These are phyloP conservation scores for Curvularia verruculosa DNA, from an alignment of 2,329 filamentous ascomycete species.

Conservation along the genomic window DNA sequence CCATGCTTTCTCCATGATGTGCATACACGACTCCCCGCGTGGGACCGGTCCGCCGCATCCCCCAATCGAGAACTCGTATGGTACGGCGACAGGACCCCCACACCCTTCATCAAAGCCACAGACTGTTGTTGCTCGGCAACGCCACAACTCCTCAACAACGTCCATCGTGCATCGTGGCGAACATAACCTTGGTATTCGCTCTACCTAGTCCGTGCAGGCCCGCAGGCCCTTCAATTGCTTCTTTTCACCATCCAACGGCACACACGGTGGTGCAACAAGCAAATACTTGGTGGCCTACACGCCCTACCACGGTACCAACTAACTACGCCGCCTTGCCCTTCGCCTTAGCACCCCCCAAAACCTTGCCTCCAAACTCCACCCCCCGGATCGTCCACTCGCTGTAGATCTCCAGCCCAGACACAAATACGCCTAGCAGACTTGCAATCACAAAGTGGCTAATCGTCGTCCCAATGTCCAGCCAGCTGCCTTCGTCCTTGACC, in stretches of 20 bases:
- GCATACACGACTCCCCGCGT: background rate
- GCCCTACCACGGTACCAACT: background rate
- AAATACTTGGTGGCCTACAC: background rate
- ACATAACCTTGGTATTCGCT: background rate
- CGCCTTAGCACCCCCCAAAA: slow-evolving; percentile 11
- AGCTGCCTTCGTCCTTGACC: slow-evolving; percentile 93
- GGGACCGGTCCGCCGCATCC: background rate
- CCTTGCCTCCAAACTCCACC: slow-evolving; percentile 65
- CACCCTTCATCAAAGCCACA: background rate
- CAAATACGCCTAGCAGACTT: slow-evolving; percentile 86
- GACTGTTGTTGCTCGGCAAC: slow-evolving; percentile 16
- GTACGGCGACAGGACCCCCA: too few relatives aligned
- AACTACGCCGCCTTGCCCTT: slow-evolving; percentile 10
- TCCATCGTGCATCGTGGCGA: background rate
- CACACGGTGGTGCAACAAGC: background rate
- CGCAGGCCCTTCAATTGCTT: background rate
- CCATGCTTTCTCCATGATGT: background rate
- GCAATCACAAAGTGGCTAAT: slow-evolving; percentile 97
- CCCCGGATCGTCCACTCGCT: slow-evolving; percentile 84
- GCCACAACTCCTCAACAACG: slow-evolving; percentile 6
- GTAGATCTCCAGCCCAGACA: slow-evolving; percentile 82
- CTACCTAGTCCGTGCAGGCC: background rate
- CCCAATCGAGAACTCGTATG: too few relatives aligned
- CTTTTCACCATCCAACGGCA: background rate
- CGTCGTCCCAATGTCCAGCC: slow-evolving; percentile 96